A percentile compares a stretch with the other conserved stretches of the same genome.
phyloP scores from a whole-genome alignment of 129 eudicot species.

The Heracleum sosnowskyi region DNA sequence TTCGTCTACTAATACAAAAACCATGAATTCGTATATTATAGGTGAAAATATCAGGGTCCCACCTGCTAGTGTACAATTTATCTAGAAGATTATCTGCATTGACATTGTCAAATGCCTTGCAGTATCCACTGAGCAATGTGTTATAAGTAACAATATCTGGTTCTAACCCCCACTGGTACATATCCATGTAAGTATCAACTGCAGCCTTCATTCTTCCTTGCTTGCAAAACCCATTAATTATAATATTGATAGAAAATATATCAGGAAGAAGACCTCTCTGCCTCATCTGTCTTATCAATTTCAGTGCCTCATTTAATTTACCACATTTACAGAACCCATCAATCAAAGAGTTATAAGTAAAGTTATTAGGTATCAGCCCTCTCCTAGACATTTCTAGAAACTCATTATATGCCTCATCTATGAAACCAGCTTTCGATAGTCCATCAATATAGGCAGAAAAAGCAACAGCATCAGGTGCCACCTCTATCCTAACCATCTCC shows the following conservation, averaged over 20 bases:
- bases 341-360: slow-evolving; percentile 74
- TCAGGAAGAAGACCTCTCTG: slow-evolving; percentile 69
- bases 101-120: slow-evolving; percentile 62
- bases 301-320: slow-evolving; percentile 46
- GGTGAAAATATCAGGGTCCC: slow-evolving; percentile 73
- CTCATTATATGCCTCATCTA: slow-evolving; percentile 51
- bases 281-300: slow-evolving; percentile 72
- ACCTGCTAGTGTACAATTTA: slow-evolving; percentile 52
- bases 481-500: slow-evolving; percentile 43
- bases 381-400: slow-evolving; percentile 53
- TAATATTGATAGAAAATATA: slow-evolving; percentile 54
- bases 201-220: slow-evolving; percentile 84
- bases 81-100: slow-evolving; percentile 53
- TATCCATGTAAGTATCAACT: slow-evolving; percentile 40
- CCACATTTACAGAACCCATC: slow-evolving; percentile 57
- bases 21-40: slow-evolving; percentile 81
- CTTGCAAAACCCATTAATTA: slow-evolving; percentile 75
- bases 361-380: slow-evolving; percentile 76
- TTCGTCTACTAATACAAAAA: slow-evolving; percentile 42
- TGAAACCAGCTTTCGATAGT: slow-evolving; percentile 52
- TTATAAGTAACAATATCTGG: slow-evolving; percentile 85
- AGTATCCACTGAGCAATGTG: slow-evolving; percentile 78
- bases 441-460: slow-evolving; percentile 77
- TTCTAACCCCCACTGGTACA: slow-evolving; percentile 41
- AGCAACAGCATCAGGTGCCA: slow-evolving; percentile 76